A percentile compares a stretch with the other conserved stretches of the same genome.
These are phyloP conservation scores for Lunasporangiospora selenospora DNA, from an alignment of 192 early-diverging fungal species.

Conservation along the genomic window DNA sequence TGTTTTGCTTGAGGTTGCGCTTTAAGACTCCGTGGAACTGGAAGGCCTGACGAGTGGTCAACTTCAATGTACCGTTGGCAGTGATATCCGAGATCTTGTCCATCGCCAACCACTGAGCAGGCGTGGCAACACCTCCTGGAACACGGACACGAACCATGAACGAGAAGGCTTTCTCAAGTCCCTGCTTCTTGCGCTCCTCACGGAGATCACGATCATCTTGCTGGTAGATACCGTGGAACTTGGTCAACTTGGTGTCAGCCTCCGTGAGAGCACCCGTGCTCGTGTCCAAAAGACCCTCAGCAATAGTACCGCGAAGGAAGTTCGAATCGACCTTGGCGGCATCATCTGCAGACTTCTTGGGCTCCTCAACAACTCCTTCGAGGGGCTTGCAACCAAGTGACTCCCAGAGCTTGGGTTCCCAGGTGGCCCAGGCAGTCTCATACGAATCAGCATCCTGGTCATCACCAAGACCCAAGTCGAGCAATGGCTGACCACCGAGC, in stretches of 20 bases:
- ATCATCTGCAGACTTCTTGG: slow-evolving; percentile 80
- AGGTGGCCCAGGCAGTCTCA: slow-evolving; percentile 80
- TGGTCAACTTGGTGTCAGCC: slow-evolving; percentile 90
- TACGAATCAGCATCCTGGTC: slow-evolving; percentile 95
- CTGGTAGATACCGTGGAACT: slow-evolving; percentile 98
- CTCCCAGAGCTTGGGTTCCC: slow-evolving; percentile 85
- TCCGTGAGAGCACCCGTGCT: slow-evolving; percentile 87
- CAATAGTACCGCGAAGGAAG: slow-evolving; percentile 93
- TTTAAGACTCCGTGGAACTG: slow-evolving; percentile 97
- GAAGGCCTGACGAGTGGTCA: slow-evolving; percentile 97
- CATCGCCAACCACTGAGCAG: slow-evolving; percentile 94
- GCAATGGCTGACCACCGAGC: slow-evolving; percentile 75
- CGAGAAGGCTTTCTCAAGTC: slow-evolving; percentile 90
- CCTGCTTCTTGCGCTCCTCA: slow-evolving; percentile 81
- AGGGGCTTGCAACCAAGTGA: slow-evolving; percentile 79
- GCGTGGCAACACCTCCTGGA: slow-evolving; percentile 89
- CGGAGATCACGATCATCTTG: slow-evolving; percentile 97
- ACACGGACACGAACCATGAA: slow-evolving; percentile 98
- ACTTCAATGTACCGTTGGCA: slow-evolving; percentile 91
- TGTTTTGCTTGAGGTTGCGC: slow-evolving; percentile 84
- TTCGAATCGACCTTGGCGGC: slow-evolving; percentile 93
- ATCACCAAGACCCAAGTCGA: slow-evolving; percentile 81
- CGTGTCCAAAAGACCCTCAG: slow-evolving; percentile 80
- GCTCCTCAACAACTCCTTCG: slow-evolving; percentile 68
- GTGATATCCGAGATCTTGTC: slow-evolving; percentile 85